Percentiles rank a stretch among this genome's conserved stretches.
Conservation (phyloP, 495 filamentous ascomycete species). For the Apiosordaria backusii region DNA sequence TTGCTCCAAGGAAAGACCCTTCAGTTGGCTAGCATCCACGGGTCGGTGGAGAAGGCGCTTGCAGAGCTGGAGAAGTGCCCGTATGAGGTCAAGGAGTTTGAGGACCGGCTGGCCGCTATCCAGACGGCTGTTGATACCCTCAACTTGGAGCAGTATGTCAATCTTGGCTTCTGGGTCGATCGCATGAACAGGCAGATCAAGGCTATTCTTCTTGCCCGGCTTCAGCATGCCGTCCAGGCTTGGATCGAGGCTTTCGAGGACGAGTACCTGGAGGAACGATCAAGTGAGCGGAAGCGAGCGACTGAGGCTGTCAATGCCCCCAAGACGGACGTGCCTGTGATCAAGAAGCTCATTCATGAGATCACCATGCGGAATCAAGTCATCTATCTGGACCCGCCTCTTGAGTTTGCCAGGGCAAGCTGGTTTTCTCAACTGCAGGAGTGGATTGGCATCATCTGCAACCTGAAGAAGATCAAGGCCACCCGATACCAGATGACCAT, state of each 20-base stretch:
- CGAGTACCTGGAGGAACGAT: slow-evolving; percentile 50
- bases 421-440: slow-evolving; percentile 91
- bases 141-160: slow-evolving; percentile 91
- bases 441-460: slow-evolving; percentile 90
- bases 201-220: slow-evolving; percentile 65
- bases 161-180: slow-evolving; percentile 82
- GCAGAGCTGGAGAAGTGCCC: slow-evolving; percentile 79
- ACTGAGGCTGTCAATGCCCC: slow-evolving; percentile 34
- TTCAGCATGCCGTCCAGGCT: slow-evolving; percentile 72
- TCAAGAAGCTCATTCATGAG: slow-evolving; percentile 76
- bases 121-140: slow-evolving; percentile 91
- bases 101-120: slow-evolving; percentile 73
- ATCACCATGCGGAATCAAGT: slow-evolving; percentile 95
- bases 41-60: slow-evolving; percentile 77
- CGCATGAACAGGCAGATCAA: slow-evolving; percentile 82
- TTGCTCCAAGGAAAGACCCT: slow-evolving; percentile 81
- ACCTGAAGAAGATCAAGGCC: slow-evolving; percentile 86
- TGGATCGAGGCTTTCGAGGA: slow-evolving; percentile 84
- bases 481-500: slow-evolving; percentile 89
- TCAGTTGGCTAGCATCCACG: slow-evolving; percentile 70
- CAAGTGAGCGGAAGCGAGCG: slow-evolving; percentile 42
- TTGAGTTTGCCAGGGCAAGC: slow-evolving; percentile 86
- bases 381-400: slow-evolving; percentile 88
- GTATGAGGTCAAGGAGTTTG: slow-evolving; percentile 72
- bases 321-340: slow-evolving; percentile 50